phyloP scores from a whole-genome alignment of 768 basidiomycete genomes.

The Tricholoma matsutake region DNA sequence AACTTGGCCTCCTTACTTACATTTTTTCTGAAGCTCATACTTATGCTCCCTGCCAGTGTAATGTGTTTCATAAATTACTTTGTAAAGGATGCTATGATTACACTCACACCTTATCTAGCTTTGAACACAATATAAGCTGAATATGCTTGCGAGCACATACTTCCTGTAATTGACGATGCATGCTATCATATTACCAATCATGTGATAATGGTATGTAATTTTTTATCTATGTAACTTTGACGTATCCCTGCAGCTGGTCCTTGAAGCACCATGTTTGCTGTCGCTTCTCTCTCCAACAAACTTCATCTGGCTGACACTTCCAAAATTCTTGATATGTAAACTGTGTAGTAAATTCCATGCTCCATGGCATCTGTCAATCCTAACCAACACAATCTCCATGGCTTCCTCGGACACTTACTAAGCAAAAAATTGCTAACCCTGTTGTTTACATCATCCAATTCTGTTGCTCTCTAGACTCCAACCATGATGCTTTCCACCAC shows the following conservation, averaged over 20 bases:
- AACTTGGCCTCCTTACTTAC: neutral
- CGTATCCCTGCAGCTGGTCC: neutral
- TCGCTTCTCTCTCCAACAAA: neutral
- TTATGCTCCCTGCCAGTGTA: neutral
- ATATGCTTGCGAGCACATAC: neutral
- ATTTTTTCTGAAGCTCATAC: neutral
- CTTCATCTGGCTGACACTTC: neutral
- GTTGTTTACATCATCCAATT: neutral
- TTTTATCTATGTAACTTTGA: neutral
- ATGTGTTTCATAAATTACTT: neutral
- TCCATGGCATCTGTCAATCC: neutral
- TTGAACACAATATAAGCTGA: neutral
- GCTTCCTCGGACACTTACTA: neutral
- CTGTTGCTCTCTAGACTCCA: constrained; percentile 1
- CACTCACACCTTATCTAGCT: neutral
- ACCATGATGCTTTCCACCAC: neutral
- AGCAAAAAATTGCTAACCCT: neutral
- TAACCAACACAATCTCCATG: neutral
- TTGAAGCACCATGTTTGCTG: neutral
- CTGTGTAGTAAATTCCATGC: neutral
- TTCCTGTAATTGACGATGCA: neutral
- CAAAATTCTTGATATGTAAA: neutral
- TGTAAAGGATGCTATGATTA: neutral
- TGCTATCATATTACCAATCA: neutral
- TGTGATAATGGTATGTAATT: neutral